Evolutionary conservation across 1,284 basidiomycete species (phyloP).

Genomic region (Cryptococcus wingfieldii): DNA sequence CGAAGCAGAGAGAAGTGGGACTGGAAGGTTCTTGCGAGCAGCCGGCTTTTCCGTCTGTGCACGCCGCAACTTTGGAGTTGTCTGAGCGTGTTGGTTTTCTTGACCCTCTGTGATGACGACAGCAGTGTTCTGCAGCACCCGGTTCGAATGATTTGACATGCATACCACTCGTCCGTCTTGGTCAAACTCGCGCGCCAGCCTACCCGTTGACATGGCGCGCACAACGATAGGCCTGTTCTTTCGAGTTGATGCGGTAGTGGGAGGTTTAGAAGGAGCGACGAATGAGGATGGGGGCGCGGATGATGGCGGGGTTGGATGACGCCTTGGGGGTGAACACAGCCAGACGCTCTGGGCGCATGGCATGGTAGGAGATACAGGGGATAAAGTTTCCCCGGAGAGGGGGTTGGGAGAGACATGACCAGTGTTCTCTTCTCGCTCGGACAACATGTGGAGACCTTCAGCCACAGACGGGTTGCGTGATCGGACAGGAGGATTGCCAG

Average conservation of each 20-base stretch:
- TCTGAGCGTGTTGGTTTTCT: too few species aligned
- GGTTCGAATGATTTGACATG: conserved; percentile 19
- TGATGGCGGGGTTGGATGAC: background rate
- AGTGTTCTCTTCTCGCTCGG: conserved; percentile 4
- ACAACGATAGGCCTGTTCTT: conserved; percentile 11
- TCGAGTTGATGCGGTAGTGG: background rate
- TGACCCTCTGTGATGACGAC: background rate
- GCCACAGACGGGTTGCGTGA: conserved; percentile 5
- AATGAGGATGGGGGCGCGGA: background rate
- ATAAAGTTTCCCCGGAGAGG: background rate
- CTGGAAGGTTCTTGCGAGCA: too few species aligned
- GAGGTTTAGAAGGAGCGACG: background rate
- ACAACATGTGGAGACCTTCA: conserved; percentile 3
- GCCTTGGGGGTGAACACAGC: background rate
- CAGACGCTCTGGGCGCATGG: background rate
- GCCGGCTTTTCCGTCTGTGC: too few species aligned
- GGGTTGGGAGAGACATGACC: background rate
- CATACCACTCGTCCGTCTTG: conserved; percentile 16
- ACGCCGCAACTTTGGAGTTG: too few species aligned
- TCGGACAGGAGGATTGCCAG: conserved; percentile 4
- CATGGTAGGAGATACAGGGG: background rate
- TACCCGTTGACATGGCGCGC: conserved; percentile 19
- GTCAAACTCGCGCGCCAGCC: conserved; percentile 18
- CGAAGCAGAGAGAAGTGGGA: too few species aligned
- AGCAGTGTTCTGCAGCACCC: conserved; percentile 4